phyloP scores from a whole-genome alignment of 129 eudicot species.

The Gnaphalium uliginosum region DNA sequence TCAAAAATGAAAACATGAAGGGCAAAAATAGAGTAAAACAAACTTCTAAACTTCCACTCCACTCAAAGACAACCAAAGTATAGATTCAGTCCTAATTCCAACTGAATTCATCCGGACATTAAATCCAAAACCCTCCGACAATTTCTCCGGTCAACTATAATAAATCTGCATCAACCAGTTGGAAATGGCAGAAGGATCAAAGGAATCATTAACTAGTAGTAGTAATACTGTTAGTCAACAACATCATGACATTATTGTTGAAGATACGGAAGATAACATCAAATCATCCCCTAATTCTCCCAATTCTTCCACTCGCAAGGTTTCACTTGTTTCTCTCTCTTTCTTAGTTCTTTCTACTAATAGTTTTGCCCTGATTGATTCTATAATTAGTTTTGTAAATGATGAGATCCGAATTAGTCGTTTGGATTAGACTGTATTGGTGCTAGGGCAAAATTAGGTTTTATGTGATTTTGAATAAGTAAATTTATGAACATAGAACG shows the following conservation, averaged over 20 bases:
- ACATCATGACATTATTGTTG: constrained; percentile 41
- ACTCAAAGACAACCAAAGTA: constrained; percentile 34
- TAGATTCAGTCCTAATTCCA: too few relatives aligned
- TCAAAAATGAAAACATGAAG: neutral
- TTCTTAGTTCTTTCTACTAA: too few relatives aligned
- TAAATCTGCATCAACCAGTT: constrained; percentile 10
- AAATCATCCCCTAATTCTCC: constrained; percentile 78
- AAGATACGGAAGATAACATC: constrained; percentile 67
- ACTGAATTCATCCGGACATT: constrained; percentile 26
- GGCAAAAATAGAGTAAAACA: neutral
- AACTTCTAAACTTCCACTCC: constrained; percentile 37
- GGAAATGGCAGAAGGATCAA: constrained; percentile 66
- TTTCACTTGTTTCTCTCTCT: neutral
- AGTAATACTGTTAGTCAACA: constrained; percentile 38
- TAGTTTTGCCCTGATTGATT: neutral
- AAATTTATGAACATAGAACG: neutral
- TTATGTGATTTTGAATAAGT: neutral
- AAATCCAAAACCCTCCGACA: constrained; percentile 26
- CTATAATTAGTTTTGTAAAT: neutral
- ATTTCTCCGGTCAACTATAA: constrained; percentile 13
- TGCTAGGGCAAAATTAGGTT: constrained; percentile 9
- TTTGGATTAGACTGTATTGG: neutral
- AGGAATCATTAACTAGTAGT: constrained; percentile 48
- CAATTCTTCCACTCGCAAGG: constrained; percentile 95
- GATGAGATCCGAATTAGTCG: constrained; percentile 29